Evolutionary conservation across 2,329 filamentous ascomycete genomes (phyloP).

Genomic region (Diaporthe sp.): DNA sequence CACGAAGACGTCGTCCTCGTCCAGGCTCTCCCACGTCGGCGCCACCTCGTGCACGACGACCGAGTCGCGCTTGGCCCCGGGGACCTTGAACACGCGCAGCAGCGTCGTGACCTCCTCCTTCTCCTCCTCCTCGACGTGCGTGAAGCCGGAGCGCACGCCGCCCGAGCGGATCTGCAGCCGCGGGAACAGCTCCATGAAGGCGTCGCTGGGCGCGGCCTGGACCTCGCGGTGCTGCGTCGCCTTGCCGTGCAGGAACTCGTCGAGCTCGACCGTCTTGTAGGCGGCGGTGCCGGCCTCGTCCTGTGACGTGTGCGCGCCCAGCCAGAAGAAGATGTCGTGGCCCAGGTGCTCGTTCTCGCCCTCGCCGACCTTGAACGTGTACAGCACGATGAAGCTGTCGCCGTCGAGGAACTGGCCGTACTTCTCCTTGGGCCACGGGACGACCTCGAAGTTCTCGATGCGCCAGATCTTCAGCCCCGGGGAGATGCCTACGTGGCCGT

Average conservation of each 20-base stretch:
- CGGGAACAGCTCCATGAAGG: conserved; percentile 73
- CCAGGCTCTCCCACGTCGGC: conserved; percentile 71
- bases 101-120: conserved; percentile 63
- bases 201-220: conserved; percentile 69
- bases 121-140: conserved; percentile 66
- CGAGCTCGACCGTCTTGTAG: conserved; percentile 79
- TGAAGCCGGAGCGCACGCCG: conserved; percentile 73
- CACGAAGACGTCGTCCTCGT: conserved; percentile 76
- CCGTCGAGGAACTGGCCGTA: conserved; percentile 75
- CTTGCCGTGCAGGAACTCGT: conserved; percentile 73
- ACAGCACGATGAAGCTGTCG: conserved; percentile 76
- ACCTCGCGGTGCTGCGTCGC: conserved; percentile 77
- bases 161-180: conserved; percentile 71
- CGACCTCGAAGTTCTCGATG: conserved; percentile 76
- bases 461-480: conserved; percentile 74
- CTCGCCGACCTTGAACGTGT: conserved; percentile 68
- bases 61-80: conserved; percentile 59
- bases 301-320: conserved; percentile 74
- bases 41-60: conserved; percentile 75
- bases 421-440: conserved; percentile 69
- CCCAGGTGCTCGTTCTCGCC: conserved; percentile 55
- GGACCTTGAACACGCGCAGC: conserved; percentile 74
- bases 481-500: conserved; percentile 64
- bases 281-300: conserved; percentile 78
- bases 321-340: conserved; percentile 80